Evolutionary conservation across 2,329 filamentous ascomycete species (phyloP).

Genomic region (Colletotrichum siamense): DNA sequence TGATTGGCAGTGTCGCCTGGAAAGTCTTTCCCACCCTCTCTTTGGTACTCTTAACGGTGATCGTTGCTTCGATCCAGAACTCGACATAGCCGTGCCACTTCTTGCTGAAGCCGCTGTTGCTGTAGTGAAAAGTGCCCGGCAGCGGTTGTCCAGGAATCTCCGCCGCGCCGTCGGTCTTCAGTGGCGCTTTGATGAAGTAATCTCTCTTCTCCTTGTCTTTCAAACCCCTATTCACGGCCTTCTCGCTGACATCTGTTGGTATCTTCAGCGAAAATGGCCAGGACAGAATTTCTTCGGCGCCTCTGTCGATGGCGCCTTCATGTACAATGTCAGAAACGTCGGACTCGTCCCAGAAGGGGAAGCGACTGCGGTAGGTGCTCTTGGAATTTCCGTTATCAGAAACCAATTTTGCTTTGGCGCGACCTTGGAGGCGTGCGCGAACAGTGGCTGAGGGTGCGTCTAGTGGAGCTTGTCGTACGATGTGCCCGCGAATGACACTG

Average conservation of each 20-base stretch:
- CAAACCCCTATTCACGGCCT: background rate
- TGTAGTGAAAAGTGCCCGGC: conserved; percentile 20
- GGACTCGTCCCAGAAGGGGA: conserved; percentile 28
- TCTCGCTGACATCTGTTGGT: background rate
- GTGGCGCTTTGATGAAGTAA: background rate
- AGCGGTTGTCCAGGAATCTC: conserved; percentile 12
- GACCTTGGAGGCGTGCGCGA: conserved; percentile 27
- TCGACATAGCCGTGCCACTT: conserved; percentile 34
- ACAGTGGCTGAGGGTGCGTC: conserved; percentile 26
- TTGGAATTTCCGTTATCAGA: conserved; percentile 9
- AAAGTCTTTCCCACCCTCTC: conserved; percentile 25
- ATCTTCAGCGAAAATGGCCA: background rate
- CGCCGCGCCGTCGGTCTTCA: background rate
- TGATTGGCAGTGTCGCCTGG: background rate
- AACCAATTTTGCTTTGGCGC: conserved; percentile 29
- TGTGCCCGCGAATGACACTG: conserved; percentile 30
- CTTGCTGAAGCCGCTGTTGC: background rate
- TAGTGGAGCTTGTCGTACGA: conserved; percentile 24
- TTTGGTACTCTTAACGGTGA: conserved; percentile 17
- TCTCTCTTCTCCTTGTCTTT: background rate
- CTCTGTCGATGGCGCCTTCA: background rate
- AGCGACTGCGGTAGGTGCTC: conserved; percentile 26
- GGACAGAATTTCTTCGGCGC: background rate
- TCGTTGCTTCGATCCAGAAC: conserved; percentile 36
- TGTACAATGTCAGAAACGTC: background rate